phyloP scores from a whole-genome alignment of 2,329 filamentous ascomycete genomes.

The Fusarium zealandicum region DNA sequence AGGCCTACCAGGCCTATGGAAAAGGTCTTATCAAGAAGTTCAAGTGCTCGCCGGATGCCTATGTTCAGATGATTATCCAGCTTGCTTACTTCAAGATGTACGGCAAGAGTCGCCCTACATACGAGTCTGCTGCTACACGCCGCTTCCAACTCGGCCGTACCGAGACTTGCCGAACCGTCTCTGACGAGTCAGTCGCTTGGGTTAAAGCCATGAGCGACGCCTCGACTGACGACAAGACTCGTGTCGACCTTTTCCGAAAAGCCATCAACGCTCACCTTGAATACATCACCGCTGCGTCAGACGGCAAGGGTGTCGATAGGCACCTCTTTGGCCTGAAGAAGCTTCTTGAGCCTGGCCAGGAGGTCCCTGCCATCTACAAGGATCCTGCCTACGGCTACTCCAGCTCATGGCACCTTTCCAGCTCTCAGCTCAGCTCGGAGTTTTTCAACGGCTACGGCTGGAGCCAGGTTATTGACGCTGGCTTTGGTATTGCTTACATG shows the following conservation, averaged over 20 bases:
- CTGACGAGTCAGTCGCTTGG: slow-evolving; percentile 89
- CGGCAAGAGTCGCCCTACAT: slow-evolving; percentile 95
- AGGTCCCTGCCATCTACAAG: slow-evolving; percentile 81
- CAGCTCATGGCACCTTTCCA: slow-evolving; percentile 86
- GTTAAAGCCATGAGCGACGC: slow-evolving; percentile 85
- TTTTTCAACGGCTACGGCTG: slow-evolving; percentile 99
- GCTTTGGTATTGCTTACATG: slow-evolving; percentile 99
- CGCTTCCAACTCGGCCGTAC: slow-evolving; percentile 97
- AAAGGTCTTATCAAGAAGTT: slow-evolving; percentile 99
- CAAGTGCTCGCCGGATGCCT: slow-evolving; percentile 96
- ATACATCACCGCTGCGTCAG: slow-evolving; percentile 88
- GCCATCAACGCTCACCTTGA: slow-evolving; percentile 84
- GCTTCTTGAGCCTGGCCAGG: slow-evolving; percentile 79
- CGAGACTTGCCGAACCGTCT: slow-evolving; percentile 92
- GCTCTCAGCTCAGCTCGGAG: slow-evolving; percentile 89
- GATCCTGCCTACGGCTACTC: slow-evolving; percentile 89
- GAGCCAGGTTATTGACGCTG: slow-evolving; percentile 95
- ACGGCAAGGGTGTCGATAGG: slow-evolving; percentile 92
- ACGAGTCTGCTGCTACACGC: slow-evolving; percentile 93
- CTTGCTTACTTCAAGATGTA: slow-evolving; percentile 99
- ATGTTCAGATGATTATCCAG: slow-evolving; percentile 98
- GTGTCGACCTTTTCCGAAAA: slow-evolving; percentile 78
- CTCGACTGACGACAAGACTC: slow-evolving; percentile 66
- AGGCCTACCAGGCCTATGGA: slow-evolving; percentile 96
- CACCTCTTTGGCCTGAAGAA: slow-evolving; percentile 98